phyloP scores from a whole-genome alignment of 441 rosid genomes.

The Populus tomentosa region DNA sequence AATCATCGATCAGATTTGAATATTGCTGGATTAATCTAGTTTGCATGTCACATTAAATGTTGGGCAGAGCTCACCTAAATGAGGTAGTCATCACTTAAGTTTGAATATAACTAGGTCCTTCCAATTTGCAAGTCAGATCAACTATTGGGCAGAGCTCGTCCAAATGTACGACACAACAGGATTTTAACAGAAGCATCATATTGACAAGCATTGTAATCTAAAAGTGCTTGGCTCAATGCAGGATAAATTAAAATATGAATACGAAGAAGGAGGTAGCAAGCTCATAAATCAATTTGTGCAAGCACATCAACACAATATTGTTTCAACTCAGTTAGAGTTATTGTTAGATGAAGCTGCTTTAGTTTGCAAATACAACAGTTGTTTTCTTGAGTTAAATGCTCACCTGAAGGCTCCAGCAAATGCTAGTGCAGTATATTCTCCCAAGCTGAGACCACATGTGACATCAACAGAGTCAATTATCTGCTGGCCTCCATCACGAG shows the following conservation, averaged over 20 bases:
- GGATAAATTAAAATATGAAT: neutral
- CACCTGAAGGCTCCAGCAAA: conserved; percentile 97
- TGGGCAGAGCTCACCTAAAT: no score
- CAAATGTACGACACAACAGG: neutral
- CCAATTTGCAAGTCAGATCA: neutral
- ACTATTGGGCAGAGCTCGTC: neutral
- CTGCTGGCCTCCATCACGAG: conserved; percentile 80
- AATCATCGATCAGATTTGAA: neutral
- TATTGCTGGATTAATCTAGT: neutral
- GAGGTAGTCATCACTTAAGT: neutral
- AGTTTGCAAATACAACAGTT: neutral
- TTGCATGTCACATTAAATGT: neutral
- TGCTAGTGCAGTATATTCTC: conserved; percentile 96
- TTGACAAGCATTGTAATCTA: neutral
- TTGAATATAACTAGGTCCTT: neutral
- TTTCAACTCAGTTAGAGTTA: neutral
- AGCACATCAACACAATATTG: neutral
- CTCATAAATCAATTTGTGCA: neutral
- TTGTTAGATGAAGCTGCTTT: neutral
- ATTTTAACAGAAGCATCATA: neutral
- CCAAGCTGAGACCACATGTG: conserved; percentile 95
- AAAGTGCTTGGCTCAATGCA: neutral
- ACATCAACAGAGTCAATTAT: conserved; percentile 92
- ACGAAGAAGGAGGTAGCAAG: neutral
- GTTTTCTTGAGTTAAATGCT: conserved; percentile 8